Conservation (phyloP, 257 asterid species). For the Ajuga chamaepitys region DNA sequence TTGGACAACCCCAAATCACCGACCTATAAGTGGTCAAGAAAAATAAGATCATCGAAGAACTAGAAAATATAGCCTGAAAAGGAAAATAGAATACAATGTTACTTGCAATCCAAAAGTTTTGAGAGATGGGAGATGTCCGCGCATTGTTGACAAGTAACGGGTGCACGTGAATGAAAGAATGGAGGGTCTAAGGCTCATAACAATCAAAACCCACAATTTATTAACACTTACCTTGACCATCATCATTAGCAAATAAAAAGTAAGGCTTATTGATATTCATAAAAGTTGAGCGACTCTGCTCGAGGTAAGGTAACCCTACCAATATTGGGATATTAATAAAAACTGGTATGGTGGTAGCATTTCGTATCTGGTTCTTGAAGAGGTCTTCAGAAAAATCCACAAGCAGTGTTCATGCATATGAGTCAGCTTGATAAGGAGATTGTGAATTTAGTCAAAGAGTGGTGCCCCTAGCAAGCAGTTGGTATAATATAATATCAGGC, state of each 20-base stretch:
- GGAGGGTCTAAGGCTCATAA: neutral
- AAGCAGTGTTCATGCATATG: neutral
- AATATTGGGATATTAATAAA: neutral
- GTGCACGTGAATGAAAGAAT: neutral
- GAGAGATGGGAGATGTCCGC: neutral
- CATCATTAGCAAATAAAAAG: neutral
- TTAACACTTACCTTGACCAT: neutral
- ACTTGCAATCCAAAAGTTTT: neutral
- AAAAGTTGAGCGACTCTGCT: too few species aligned
- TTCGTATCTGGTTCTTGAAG: neutral
- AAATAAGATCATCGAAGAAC: neutral
- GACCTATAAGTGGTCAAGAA: constrained; percentile 40
- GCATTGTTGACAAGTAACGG: neutral
- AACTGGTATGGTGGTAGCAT: neutral
- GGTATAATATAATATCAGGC: neutral
- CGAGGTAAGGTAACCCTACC: neutral
- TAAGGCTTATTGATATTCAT: neutral
- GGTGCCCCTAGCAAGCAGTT: neutral
- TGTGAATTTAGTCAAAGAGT: neutral
- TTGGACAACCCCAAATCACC: constrained; percentile 98
- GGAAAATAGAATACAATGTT: neutral
- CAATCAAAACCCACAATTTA: neutral
- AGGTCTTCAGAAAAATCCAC: too few species aligned
- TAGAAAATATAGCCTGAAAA: neutral
- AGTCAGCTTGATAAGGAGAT: neutral